Conservation (phyloP, 1,284 basidiomycete genomes). For the Ceratobasidium theobromae region DNA sequence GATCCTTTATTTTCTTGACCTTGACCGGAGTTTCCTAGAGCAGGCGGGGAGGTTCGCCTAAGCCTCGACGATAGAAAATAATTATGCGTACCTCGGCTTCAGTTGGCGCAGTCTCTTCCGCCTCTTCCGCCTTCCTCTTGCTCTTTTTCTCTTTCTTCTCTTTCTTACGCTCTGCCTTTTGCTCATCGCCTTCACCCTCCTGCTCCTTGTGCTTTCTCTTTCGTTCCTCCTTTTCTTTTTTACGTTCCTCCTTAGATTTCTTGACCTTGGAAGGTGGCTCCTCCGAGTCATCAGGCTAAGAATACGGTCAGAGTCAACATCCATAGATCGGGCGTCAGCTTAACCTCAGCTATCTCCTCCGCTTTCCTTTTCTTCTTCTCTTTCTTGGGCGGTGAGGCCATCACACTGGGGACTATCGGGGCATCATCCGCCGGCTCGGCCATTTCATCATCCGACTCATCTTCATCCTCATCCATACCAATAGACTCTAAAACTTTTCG, state of each 20-base stretch:
- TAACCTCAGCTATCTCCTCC: constrained; percentile 43
- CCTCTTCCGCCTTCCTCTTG: constrained; percentile 42
- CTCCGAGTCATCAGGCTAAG: constrained; percentile 28
- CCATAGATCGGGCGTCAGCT: not conserved
- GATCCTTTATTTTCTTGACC: constrained; percentile 13
- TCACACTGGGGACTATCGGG: constrained; percentile 54
- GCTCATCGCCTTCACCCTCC: constrained; percentile 60
- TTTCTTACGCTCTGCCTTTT: constrained; percentile 76
- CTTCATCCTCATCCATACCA: constrained; percentile 67
- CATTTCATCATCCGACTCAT: constrained; percentile 53
- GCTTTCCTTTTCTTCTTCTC: constrained; percentile 63
- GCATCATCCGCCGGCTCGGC: constrained; percentile 57
- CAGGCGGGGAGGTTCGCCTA: too few species aligned
- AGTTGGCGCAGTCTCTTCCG: constrained; percentile 35
- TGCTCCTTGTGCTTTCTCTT: constrained; percentile 59
- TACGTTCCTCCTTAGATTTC: constrained; percentile 53
- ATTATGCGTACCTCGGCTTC: constrained; percentile 10
- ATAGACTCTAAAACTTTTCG: constrained; percentile 84
- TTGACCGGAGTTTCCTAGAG: constrained; percentile 25
- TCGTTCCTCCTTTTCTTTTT: constrained; percentile 83
- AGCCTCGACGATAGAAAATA: not conserved
- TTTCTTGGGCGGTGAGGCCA: constrained; percentile 56
- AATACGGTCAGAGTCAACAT: not conserved
- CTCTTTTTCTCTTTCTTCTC: constrained; percentile 47
- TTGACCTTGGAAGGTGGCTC: constrained; percentile 62